Conservation (phyloP, 1,284 basidiomycete genomes). For the Malassezia obtusa region DNA sequence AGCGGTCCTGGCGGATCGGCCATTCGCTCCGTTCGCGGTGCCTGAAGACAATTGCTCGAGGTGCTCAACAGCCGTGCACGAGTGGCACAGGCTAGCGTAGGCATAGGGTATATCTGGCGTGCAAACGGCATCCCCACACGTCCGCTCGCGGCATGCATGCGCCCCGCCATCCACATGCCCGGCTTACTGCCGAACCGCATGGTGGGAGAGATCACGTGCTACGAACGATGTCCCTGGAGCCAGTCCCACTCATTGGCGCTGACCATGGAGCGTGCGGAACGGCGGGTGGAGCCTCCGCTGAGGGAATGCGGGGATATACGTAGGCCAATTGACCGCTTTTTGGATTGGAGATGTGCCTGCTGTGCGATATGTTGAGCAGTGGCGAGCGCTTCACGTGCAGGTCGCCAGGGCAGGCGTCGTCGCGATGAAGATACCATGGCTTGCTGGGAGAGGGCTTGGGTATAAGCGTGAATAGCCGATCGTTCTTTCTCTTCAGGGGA, state of each 20-base stretch:
- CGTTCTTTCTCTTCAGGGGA: too few relatives aligned
- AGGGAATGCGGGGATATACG: neutral
- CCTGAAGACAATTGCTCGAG: neutral
- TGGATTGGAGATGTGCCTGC: neutral
- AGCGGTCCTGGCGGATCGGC: neutral
- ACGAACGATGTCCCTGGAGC: neutral
- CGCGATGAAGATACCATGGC: neutral
- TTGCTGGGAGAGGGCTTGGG: neutral
- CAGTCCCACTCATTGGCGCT: constrained; percentile 1
- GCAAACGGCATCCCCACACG: too few relatives aligned
- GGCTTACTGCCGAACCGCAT: too few relatives aligned
- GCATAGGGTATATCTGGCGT: too few relatives aligned
- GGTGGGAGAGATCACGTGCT: constrained; percentile 5
- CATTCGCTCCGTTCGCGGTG: constrained; percentile 1
- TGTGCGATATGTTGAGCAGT: neutral
- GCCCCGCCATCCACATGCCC: too few relatives aligned
- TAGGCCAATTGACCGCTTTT: neutral
- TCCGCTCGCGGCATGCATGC: too few relatives aligned
- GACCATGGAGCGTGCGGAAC: neutral
- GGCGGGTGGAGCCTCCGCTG: neutral
- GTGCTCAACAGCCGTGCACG: neutral
- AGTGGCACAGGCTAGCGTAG: too few relatives aligned
- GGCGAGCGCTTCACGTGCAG: neutral
- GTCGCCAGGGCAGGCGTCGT: neutral
- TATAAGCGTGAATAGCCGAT: too few relatives aligned